A percentile compares a stretch with the other conserved stretches of the same genome.
Evolutionary conservation across 192 early-diverging fungal species (phyloP).

Genomic region (Podochytrium sp.): DNA sequence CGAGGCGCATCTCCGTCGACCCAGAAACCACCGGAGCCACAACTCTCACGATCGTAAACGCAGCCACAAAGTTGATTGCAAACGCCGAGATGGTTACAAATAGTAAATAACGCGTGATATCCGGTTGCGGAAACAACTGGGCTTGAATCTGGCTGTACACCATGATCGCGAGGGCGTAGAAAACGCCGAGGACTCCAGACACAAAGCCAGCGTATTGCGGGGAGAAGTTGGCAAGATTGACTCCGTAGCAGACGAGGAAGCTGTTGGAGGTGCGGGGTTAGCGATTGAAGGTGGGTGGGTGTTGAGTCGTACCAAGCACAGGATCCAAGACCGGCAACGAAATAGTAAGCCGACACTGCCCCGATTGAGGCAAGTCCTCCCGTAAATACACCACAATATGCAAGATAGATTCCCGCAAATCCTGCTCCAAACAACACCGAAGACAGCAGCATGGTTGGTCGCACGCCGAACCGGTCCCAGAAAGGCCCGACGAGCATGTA

Average conservation of each 20-base stretch:
- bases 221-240: slow-evolving; percentile 25
- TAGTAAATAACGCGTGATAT: slow-evolving; percentile 26
- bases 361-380: not conserved
- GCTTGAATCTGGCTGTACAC: slow-evolving; percentile 33
- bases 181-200: slow-evolving; percentile 27
- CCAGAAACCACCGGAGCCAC: too few relatives aligned
- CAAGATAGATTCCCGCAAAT: slow-evolving; percentile 5
- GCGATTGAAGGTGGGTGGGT: not conserved
- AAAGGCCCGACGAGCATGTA: slow-evolving; percentile 39
- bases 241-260: slow-evolving; percentile 26
- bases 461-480: slow-evolving; percentile 32
- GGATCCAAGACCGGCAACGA: slow-evolving; percentile 22
- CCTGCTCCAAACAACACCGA: slow-evolving; percentile 6
- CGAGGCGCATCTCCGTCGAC: too few relatives aligned
- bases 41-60: slow-evolving; percentile 8
- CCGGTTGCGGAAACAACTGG: not conserved
- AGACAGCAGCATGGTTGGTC: slow-evolving; percentile 13
- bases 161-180: slow-evolving; percentile 34
- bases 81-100: slow-evolving; percentile 16
- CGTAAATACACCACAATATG: not conserved
- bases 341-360: slow-evolving; percentile 31
- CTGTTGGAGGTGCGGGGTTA: not conserved
- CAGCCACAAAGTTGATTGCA: slow-evolving; percentile 24
- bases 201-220: slow-evolving; percentile 21
- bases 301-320: not conserved